Evolutionary conservation across 164 flowering plant genomes (phyloP), one percentile per base, ranked within the genome.

Genomic region (Nelumbo lutea): DNA sequence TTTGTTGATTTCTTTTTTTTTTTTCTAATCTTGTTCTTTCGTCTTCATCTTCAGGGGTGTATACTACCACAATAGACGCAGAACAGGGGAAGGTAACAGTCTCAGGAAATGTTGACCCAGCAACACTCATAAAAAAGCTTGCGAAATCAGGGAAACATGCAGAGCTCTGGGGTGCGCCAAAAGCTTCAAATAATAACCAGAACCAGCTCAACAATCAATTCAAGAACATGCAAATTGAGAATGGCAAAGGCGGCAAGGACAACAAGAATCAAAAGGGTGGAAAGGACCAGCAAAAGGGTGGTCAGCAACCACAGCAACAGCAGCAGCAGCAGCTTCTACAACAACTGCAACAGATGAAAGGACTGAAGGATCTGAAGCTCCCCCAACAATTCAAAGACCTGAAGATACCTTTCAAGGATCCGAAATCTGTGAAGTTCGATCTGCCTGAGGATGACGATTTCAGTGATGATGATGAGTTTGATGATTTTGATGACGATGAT

Each of bases 51-150:
- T 40, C 56, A 95, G 98, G 99, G 58, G 99, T 95, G 41, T 95
- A 83, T 70, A 85, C 76, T 0, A 84, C 82, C 10, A 75, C 43
- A 6, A 84, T 94, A 77, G 97, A 94, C 81, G 70, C 93, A 61
- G 97, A 91, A 57, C 92, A 80, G 68, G 96, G 96, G 76, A 94
- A 86, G 78, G 98, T 94, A 63, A 88, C 91, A 9, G 97, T 94
- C 5, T 80, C 91, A 6, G 98, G 98, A n/a, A 89, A 84, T 74
- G 90, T 90, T 46, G 90, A 91, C 76, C 86, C 97, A 6, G 66
- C 68, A 0, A 76, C 87, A 3, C 81, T 93, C 38, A 88, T 93
- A 77, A 93, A 86, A 79, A 93, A 91, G 87, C 93, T 93, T 2
- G 72, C 71, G 0, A 91, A 90, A 74, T 71, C 84, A 3, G 94